Evolutionary conservation across 169 alveolate genomes (phyloP), one percentile per base, ranked within the genome.

Genomic region (Plasmodium vivax): DNA sequence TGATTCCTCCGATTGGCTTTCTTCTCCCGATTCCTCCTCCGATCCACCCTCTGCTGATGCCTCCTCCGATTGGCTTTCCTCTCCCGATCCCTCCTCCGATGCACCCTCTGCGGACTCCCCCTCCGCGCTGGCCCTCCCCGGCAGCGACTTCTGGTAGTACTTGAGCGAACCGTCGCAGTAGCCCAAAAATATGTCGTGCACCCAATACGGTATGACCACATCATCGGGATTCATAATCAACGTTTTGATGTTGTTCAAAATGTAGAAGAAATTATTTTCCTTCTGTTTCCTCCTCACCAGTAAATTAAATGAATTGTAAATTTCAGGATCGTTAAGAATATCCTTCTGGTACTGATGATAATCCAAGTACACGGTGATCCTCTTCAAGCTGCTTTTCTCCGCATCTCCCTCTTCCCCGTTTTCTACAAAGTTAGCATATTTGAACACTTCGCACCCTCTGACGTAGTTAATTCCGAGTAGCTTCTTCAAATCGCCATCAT

Each of bases 211-310:
- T 54, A 97, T 93, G 36, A 84, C 90, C 51, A 96, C 97, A 27
- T 92, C 95, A 82, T 94, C 96, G 2, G 97, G 96, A 74, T 96
- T 88, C 93, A 96, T 96, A 82, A 98, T 97, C 82, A 98, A 92
- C 83, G 93, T 83, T 62, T 98, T 96, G 85, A 98, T 97, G 27
- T 98, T 96, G 56, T 93, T 95, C 87, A 98, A 93, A 16, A 98
- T 97, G 19, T 98, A 95, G 88, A 97, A 97, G 93, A 98, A 98
- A 93, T 97, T 98, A 85, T 98, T 98, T 95, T 97, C 98, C 95
- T 97, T 96, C 1, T 98, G 96, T 62, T 97, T 96, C 47, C 99
- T 95, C 77, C 99, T 95, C 74, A 98, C 91, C 56, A 98, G 58
- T 94, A 98, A 81, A 95, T 98, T 97, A 93, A 98, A 97, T 73